Evolutionary conservation across 108 stramenopile genomes (phyloP).

Genomic region (Cyclostephanos tholiformis): DNA sequence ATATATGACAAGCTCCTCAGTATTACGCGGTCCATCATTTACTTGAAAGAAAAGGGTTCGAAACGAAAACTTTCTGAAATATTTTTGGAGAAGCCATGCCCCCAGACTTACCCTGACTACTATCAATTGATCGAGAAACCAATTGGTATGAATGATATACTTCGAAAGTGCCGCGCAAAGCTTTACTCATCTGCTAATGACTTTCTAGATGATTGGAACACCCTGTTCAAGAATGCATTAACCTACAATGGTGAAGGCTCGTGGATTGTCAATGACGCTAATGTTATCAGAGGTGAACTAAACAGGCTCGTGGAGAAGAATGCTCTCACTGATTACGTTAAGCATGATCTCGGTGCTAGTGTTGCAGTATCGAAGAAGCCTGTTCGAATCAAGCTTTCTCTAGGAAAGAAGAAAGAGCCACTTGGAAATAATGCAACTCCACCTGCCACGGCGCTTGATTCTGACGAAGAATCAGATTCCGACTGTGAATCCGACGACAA

Average conservation of each 20-base stretch:
- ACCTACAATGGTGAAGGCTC: conserved; percentile 86
- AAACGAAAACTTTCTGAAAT: conserved; percentile 80
- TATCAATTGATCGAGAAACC: conserved; percentile 81
- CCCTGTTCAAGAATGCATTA: conserved; percentile 76
- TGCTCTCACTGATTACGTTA: conserved; percentile 1
- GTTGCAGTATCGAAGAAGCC: conserved; percentile 24
- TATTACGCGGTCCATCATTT: conserved; percentile 73
- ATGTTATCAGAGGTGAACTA: conserved; percentile 70
- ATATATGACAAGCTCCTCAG: conserved; percentile 80
- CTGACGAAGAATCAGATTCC: conserved; percentile 18
- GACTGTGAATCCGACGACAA: conserved; percentile 6
- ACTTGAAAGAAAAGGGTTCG: conserved; percentile 77
- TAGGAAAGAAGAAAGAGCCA: conserved; percentile 18
- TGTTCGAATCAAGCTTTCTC: conserved; percentile 43
- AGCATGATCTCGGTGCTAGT: neutral
- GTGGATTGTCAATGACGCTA: conserved; percentile 78
- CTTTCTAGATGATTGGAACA: conserved; percentile 80
- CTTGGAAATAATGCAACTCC: neutral
- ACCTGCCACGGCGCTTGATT: neutral
- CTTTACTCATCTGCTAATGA: conserved; percentile 64
- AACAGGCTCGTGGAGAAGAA: conserved; percentile 81
- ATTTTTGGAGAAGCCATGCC: conserved; percentile 86
- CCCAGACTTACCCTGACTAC: conserved; percentile 83
- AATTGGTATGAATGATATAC: conserved; percentile 88
- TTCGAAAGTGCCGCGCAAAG: conserved; percentile 77